Conservation (phyloP, 495 filamentous ascomycete species). For the Hypoxylon cercidicola region DNA sequence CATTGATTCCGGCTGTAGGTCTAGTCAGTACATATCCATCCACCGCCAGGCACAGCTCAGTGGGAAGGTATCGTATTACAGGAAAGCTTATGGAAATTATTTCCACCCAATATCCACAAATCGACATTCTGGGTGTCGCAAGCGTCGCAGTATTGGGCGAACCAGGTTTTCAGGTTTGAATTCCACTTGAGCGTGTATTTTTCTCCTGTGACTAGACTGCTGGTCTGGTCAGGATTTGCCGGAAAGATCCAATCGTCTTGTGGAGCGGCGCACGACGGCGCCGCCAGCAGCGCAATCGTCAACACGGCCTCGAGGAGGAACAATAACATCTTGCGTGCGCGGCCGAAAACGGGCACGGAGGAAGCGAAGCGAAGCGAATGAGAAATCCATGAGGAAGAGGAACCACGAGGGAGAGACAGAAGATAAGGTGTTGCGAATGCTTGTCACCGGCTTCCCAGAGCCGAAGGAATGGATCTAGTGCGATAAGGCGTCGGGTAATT, state of each 20-base stretch:
- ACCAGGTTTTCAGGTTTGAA: not conserved
- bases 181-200: not conserved
- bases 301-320: not conserved
- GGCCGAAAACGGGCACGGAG: conserved; percentile 3
- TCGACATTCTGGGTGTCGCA: conserved; percentile 4
- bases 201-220: not conserved
- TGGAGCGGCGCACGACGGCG: not conserved
- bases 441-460: not conserved
- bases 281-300: conserved; percentile 3
- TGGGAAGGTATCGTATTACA: not conserved
- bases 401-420: not conserved
- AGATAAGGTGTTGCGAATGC: not conserved
- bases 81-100: conserved; percentile 3
- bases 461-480: not conserved
- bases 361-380: not conserved
- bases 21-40: not conserved
- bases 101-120: not conserved
- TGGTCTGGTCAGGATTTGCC: not conserved
- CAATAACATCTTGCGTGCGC: conserved; percentile 1
- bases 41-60: no score
- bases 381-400: not conserved
- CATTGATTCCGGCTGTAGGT: not conserved
- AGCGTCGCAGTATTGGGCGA: not conserved
- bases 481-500: not conserved
- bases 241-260: conserved; percentile 1